Evolutionary conservation across 2,329 filamentous ascomycete genomes (phyloP).

Genomic region (Aspergillus vadensis): DNA sequence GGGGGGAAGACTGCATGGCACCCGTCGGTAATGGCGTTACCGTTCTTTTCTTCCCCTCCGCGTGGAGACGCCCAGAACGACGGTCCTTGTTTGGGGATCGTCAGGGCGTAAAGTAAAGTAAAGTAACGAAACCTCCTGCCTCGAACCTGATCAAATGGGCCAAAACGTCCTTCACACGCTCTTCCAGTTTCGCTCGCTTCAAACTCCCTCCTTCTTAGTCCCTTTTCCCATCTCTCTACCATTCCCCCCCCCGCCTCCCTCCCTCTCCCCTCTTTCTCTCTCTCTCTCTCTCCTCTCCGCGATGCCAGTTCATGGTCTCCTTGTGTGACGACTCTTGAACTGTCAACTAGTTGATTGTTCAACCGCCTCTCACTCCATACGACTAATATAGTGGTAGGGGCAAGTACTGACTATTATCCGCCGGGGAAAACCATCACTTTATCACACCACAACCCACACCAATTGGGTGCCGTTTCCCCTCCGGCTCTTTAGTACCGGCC

Average conservation of each 20-base stretch:
- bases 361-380: neutral
- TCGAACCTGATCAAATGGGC: conserved; percentile 5
- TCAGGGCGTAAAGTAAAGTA: conserved; percentile 20
- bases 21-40: conserved; percentile 9
- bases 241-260: neutral
- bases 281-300: conserved; percentile 5
- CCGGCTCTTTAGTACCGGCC: conserved; percentile 1
- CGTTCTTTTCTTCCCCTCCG: conserved; percentile 2
- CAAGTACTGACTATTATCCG: neutral
- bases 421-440: neutral
- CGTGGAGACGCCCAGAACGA: conserved; percentile 20
- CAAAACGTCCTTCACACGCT: conserved; percentile 2
- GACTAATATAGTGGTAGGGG: no score
- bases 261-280: neutral
- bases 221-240: neutral
- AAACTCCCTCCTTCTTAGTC: conserved; percentile 1
- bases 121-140: conserved; percentile 8
- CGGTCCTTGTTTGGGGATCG: conserved; percentile 23
- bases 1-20: neutral
- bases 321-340: neutral
- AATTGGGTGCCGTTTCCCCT: neutral
- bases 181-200: neutral
- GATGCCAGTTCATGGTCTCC: conserved; percentile 20
- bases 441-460: neutral
- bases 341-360: neutral